These are phyloP conservation scores for Termitomyces sp. DNA, from an alignment of 768 basidiomycete species.

Conservation along the genomic window DNA sequence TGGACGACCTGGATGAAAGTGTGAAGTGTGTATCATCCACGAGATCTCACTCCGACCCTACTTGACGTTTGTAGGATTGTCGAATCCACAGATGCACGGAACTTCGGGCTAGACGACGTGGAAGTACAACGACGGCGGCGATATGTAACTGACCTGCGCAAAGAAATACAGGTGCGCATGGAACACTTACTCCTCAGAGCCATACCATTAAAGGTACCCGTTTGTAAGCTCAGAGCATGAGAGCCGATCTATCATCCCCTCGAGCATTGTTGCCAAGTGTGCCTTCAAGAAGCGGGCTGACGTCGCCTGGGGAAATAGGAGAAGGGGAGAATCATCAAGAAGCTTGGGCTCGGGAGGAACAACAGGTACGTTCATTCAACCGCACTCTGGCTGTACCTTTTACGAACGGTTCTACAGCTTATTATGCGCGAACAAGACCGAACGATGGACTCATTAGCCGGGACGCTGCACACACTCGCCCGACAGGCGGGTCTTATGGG, in stretches of 20 bases:
- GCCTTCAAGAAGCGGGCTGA: conserved; percentile 22
- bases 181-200: background rate
- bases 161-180: conserved; percentile 69
- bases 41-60: background rate
- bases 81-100: conserved; percentile 76
- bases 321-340: conserved; percentile 59
- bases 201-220: conserved; percentile 22
- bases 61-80: conserved; percentile 55
- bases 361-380: conserved; percentile 48
- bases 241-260: conserved; percentile 46
- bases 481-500: conserved; percentile 96
- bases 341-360: conserved; percentile 84
- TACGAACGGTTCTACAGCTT: conserved; percentile 41
- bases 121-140: conserved; percentile 74
- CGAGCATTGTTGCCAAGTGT: conserved; percentile 17
- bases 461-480: conserved; percentile 77
- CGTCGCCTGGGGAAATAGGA: conserved; percentile 27
- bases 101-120: conserved; percentile 75
- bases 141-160: conserved; percentile 72
- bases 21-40: conserved; percentile 55
- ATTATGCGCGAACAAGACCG: conserved; percentile 87
- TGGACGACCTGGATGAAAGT: conserved; percentile 92
- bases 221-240: conserved; percentile 67
- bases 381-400: background rate
- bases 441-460: conserved; percentile 82